Conservation (phyloP, 495 filamentous ascomycete species). For the Tuber umbilicatum region DNA sequence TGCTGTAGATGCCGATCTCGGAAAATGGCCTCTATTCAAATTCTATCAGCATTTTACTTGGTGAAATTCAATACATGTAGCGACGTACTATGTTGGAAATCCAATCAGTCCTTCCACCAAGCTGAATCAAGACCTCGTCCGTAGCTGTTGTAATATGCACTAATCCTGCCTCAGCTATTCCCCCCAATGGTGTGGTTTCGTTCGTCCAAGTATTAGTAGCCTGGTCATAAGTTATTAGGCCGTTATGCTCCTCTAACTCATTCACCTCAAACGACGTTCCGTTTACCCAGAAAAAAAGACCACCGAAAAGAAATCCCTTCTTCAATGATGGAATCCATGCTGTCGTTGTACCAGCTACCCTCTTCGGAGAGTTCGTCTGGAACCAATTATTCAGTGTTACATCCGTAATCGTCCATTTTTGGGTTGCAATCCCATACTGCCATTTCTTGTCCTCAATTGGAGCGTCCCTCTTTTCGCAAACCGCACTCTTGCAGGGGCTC, state of each 20-base stretch:
- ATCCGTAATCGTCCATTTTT: background rate
- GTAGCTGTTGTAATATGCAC: no score
- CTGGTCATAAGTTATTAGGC: constrained; percentile 8
- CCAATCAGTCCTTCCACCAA: constrained; percentile 8
- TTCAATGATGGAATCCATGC: no score
- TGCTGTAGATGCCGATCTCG: constrained; percentile 19
- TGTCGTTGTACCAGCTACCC: no score
- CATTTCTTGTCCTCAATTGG: background rate
- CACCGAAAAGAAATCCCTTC: constrained; percentile 9
- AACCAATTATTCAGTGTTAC: no score
- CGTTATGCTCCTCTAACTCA: background rate
- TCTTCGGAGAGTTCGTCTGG: background rate
- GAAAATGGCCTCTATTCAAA: constrained; percentile 8
- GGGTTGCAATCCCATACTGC: no score
- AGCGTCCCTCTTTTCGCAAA: no score
- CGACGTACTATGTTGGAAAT: background rate
- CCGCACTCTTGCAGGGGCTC: no score
- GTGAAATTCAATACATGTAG: background rate
- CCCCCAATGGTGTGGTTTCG: no score
- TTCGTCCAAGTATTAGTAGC: background rate
- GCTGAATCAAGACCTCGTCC: constrained; percentile 12
- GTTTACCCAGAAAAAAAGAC: background rate
- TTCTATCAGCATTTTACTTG: no score
- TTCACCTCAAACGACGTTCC: background rate
- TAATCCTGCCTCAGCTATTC: no score